Conservation (phyloP, 2,329 filamentous ascomycete genomes). For the Hirsutella thompsonii region DNA sequence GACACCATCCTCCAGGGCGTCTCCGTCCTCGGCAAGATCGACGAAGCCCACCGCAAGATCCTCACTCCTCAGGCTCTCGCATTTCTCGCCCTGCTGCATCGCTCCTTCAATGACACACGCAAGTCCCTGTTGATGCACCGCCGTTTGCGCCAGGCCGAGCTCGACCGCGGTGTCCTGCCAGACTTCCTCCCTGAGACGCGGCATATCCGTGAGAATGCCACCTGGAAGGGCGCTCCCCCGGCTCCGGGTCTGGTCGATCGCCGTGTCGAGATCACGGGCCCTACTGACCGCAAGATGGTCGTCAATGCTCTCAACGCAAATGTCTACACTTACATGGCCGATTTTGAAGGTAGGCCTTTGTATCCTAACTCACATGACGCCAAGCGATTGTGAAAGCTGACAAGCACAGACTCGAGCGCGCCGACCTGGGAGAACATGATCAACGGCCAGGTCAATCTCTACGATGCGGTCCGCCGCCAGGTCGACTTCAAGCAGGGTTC, state of each 20-base stretch:
- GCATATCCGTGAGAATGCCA: constrained; percentile 85
- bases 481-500: constrained; percentile 91
- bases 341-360: constrained; percentile 70
- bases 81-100: constrained; percentile 88
- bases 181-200: constrained; percentile 95
- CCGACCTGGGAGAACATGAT: constrained; percentile 99
- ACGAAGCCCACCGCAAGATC: constrained; percentile 75
- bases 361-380: background rate
- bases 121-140: constrained; percentile 83
- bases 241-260: constrained; percentile 89
- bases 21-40: constrained; percentile 67
- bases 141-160: constrained; percentile 75
- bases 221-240: constrained; percentile 86
- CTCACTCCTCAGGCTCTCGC: constrained; percentile 80
- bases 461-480: constrained; percentile 87
- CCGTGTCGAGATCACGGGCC: constrained; percentile 92
- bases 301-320: constrained; percentile 93
- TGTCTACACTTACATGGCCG: constrained; percentile 98
- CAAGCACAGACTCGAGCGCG: constrained; percentile 65
- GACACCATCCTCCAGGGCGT: constrained; percentile 80
- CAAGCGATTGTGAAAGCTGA: background rate
- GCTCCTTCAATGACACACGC: constrained; percentile 82
- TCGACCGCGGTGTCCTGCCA: constrained; percentile 77
- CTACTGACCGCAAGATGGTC: constrained; percentile 97
- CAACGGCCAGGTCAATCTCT: constrained; percentile 93